Evolutionary conservation across 2,329 filamentous ascomycete species (phyloP), one percentile per base, ranked within the genome.

Genomic region (Calonectria fujianensis): DNA sequence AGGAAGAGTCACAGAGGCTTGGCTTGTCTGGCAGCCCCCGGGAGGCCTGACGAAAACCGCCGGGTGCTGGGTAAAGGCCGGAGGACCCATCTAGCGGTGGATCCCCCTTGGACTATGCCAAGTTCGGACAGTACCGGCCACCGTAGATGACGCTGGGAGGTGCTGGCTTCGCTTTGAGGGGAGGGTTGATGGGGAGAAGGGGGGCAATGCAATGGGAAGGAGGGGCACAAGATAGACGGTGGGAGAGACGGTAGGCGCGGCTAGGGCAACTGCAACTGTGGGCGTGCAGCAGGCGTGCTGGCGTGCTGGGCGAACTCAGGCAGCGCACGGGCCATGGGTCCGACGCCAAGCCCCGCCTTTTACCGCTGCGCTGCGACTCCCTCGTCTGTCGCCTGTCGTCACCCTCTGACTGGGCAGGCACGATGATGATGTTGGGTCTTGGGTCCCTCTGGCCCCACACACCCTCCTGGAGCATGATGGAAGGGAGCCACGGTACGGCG

Each of bases 381-480:
- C 45, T 24, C 57, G 29, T 57, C 45, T 48, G 57, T 59, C 68
- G 57, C 45, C 57, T 70, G 69, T 52, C 69, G 57, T 64, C 69
- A 64, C 57, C 61, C 16, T 50, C 39, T 51, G 69, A 61, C 35
- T 31, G 51, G 69, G 51, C 64, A 73, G 61, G 74, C 65, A 72
- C 70, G 48, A 77, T 77, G 76, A 76, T 78, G 76, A 72, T 72
- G 77, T 73, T 65, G 31, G 48, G 54, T 73, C 63, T 70, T 70
- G 69, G 73, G 48, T 52, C 74, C 54, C 74, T 73, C 59, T 57
- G 74, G 32, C 59, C 64, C 57, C 69, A 70, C 69, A 50, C 68
- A 50, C 68, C 41, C 54, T 16, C 27, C 9, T 45, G 24, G 24
- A 35, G 61, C 57, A 37, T 35, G 61, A 35, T 65, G 29, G 16